These are phyloP conservation scores for Fraxinus sp. DNA, from an alignment of 305 asterid genomes.

Conservation along the genomic window DNA sequence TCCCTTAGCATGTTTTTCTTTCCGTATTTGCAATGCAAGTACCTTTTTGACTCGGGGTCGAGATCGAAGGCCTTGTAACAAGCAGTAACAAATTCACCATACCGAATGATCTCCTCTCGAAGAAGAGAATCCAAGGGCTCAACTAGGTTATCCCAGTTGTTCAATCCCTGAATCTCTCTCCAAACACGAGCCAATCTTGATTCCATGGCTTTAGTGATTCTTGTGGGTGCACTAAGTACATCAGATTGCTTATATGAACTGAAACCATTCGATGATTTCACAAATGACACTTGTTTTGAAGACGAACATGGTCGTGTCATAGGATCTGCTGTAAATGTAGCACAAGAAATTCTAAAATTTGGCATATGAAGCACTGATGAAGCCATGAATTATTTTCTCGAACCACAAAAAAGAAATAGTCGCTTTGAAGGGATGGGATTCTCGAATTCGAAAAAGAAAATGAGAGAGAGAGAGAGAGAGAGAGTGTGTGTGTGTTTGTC, in stretches of 20 bases:
- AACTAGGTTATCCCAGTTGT: constrained; percentile 56
- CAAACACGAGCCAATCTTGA: constrained; percentile 37
- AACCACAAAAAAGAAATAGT: background rate
- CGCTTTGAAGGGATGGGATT: background rate
- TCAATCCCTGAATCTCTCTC: constrained; percentile 58
- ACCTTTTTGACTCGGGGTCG: constrained; percentile 48
- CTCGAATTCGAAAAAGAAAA: background rate
- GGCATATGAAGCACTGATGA: constrained; percentile 19
- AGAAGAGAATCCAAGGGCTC: constrained; percentile 57
- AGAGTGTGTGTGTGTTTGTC: background rate
- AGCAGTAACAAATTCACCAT: constrained; percentile 59
- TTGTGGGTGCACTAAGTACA: background rate
- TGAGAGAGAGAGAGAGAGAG: background rate
- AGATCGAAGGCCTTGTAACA: constrained; percentile 67
- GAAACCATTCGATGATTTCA: constrained; percentile 14
- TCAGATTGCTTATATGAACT: background rate
- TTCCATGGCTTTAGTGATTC: background rate
- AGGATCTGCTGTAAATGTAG: constrained; percentile 17
- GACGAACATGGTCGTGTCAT: background rate
- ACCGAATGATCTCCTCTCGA: constrained; percentile 50
- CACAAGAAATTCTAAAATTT: constrained; percentile 11
- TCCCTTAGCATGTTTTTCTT: constrained; percentile 29
- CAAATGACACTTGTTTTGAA: background rate
- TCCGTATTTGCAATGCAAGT: constrained; percentile 63
- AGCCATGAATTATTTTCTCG: constrained; percentile 28